These are phyloP conservation scores for Breynia disticha DNA, from an alignment of 441 rosid genomes.

Conservation along the genomic window DNA sequence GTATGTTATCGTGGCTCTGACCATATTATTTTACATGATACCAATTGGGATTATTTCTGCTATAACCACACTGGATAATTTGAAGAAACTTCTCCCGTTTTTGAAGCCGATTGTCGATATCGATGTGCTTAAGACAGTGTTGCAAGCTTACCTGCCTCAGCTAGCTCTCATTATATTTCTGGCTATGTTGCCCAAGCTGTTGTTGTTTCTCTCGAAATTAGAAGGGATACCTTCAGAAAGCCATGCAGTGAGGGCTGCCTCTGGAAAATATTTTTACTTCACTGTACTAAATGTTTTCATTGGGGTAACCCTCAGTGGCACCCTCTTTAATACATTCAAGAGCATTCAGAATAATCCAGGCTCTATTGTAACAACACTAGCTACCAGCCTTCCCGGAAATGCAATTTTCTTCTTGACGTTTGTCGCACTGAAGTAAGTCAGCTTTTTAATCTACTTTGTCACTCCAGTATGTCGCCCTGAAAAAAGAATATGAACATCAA, in stretches of 20 bases:
- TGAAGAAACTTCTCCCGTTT: conserved; percentile 66
- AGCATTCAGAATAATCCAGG: conserved; percentile 30
- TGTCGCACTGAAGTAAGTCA: conserved; percentile 69
- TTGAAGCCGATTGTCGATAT: conserved; percentile 43
- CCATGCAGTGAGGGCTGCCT: conserved; percentile 68
- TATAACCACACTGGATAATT: conserved; percentile 58
- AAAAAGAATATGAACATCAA: background rate
- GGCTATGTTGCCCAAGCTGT: conserved; percentile 60
- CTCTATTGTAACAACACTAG: conserved; percentile 27
- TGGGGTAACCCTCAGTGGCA: conserved; percentile 70
- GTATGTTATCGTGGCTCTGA: conserved; percentile 49
- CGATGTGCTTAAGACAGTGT: conserved; percentile 33
- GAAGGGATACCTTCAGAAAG: conserved; percentile 78
- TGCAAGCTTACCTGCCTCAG: conserved; percentile 91
- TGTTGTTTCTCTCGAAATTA: conserved; percentile 64
- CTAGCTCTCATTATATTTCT: conserved; percentile 57
- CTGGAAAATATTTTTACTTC: conserved; percentile 85
- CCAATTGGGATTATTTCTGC: conserved; percentile 71
- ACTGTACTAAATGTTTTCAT: conserved; percentile 65
- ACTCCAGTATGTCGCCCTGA: background rate
- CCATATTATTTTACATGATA: conserved; percentile 70
- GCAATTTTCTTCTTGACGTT: conserved; percentile 86
- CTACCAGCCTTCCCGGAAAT: conserved; percentile 50
- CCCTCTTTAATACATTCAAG: conserved; percentile 48
- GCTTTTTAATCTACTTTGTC: background rate